phyloP scores from a whole-genome alignment of 768 basidiomycete genomes.

The Boletales sp. region DNA sequence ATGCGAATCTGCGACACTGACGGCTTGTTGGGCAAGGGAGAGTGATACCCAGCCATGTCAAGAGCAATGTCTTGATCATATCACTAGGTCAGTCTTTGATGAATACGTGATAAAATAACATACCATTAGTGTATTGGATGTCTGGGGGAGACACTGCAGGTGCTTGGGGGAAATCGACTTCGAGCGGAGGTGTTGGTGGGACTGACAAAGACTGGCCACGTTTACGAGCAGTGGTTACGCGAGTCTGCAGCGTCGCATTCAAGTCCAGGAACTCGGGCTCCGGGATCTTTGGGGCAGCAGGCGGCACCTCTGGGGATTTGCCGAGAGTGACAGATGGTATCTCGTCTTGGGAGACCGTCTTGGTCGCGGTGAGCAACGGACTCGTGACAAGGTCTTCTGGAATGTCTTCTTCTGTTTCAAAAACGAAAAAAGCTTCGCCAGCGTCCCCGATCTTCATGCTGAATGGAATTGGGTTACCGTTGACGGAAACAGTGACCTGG shows the following conservation, averaged over 20 bases:
- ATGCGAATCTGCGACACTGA: neutral
- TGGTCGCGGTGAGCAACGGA: constrained; percentile 75
- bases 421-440: constrained; percentile 98
- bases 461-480: constrained; percentile 83
- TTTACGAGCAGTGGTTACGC: constrained; percentile 15
- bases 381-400: constrained; percentile 92
- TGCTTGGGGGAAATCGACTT: constrained; percentile 42
- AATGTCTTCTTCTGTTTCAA: constrained; percentile 94
- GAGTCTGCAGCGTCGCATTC: constrained; percentile 41
- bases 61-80: constrained; percentile 61
- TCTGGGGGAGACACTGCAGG: constrained; percentile 47
- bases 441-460: constrained; percentile 99
- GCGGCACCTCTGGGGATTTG: constrained; percentile 12
- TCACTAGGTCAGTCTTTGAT: neutral
- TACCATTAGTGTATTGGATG: constrained; percentile 62
- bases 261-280: constrained; percentile 89
- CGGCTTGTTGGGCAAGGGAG: constrained; percentile 8
- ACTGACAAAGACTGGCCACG: constrained; percentile 25
- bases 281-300: constrained; percentile 20
- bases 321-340: constrained; percentile 20
- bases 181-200: constrained; percentile 32
- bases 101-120: constrained; percentile 11
- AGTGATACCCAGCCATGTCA: constrained; percentile 82
- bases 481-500: constrained; percentile 86
- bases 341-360: constrained; percentile 23